Base-by-base conservation (phyloP, 257 asterid species). In the Nicotiana attenuata region DNA sequence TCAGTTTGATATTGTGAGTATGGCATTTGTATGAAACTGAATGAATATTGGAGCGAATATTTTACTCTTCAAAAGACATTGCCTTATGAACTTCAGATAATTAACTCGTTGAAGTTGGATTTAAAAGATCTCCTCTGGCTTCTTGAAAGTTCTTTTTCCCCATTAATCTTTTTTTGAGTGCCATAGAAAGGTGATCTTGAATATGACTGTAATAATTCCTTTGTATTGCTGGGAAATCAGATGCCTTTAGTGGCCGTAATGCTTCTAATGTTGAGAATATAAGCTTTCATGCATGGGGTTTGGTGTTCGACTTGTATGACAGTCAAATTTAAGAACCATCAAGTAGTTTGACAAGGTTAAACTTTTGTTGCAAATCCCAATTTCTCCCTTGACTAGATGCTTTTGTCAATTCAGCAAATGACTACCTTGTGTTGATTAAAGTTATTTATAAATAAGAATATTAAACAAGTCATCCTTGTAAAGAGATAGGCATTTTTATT, bases 1-100 rank as follows among this genome's bases (percentile, higher is more conserved):
- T 83, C 97, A 92, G 86, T 96, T 94, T 89, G 99, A 96, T 93
- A 96, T 94, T 92, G 98, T 96, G 98, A 96, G 99, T 96, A 92
- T 64, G 83, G 80, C 71, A 82, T 82, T 88, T 77, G 84, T 87
- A 28, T 63, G 29, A 80, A 80, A 41, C 26, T 26, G 53, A 65
- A 65, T 35, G 57, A 60, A 38, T 10, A 50, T 28, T 6, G 83
- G 65, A 80, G 29, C 4, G 78, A 29, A 15, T 38, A 65, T 47
- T 63, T n/a, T 65, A 5, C 65, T 65, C 35, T 73, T 73, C 24
- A 73, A 47, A 22, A 24, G 22, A 24, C 79, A 73, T 15, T 73
- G 79, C 61, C 79, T 47, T 15, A 24, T 73, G 15, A 71, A 41
- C 15, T 41, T 13, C 78, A 22, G 33, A 41, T 71, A 31, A 41